Evolutionary conservation across 768 basidiomycete genomes (phyloP).

Genomic region (Naganishia friedmannii): DNA sequence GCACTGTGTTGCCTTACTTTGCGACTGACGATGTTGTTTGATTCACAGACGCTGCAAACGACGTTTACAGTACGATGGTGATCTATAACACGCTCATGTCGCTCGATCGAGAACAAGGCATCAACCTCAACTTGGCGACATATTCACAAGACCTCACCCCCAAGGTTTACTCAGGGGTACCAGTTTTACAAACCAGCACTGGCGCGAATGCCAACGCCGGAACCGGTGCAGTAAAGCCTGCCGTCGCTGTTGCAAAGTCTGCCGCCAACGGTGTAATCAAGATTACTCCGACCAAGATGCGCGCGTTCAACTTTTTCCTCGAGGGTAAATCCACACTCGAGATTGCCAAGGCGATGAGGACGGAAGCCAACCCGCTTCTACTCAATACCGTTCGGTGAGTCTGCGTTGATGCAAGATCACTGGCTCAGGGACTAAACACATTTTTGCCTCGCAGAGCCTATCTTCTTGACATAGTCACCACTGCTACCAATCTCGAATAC

Average conservation of each 20-base stretch:
- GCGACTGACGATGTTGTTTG: background rate
- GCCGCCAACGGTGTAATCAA: background rate
- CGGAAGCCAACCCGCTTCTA: background rate
- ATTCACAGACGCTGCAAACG: conserved; percentile 46
- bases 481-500: conserved; percentile 4
- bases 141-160: background rate
- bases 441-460: background rate
- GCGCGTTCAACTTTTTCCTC: background rate
- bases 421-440: too few relatives aligned
- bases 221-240: too few relatives aligned
- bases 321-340: conserved; percentile 10
- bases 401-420: too few relatives aligned
- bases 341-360: conserved; percentile 18
- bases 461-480: conserved; percentile 6
- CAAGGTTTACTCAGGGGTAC: background rate
- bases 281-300: conserved; percentile 19
- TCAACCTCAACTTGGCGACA: conserved; percentile 5
- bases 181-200: background rate
- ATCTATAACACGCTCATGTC: conserved; percentile 37
- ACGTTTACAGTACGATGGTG: conserved; percentile 41
- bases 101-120: conserved; percentile 28
- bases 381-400: conserved; percentile 9
- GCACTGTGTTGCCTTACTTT: too few relatives aligned
- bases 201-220: conserved; percentile 1
- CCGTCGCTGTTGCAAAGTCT: too few relatives aligned